Evolutionary conservation across 2,329 filamentous ascomycete genomes (phyloP).

Genomic region (Arthrinium puccinioides): DNA sequence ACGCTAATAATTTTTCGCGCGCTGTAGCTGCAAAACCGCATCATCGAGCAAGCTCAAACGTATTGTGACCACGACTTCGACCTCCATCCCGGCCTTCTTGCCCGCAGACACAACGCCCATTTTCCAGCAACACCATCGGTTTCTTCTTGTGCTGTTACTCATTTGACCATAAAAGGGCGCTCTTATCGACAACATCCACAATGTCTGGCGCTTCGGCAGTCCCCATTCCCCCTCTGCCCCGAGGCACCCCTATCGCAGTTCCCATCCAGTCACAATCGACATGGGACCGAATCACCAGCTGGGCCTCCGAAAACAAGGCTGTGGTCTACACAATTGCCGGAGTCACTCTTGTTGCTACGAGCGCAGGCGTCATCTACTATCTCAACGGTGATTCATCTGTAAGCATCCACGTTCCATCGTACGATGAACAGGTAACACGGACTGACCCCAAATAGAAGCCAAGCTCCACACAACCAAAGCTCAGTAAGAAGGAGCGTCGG

Average conservation of each 20-base stretch:
- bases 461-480: slow-evolving; percentile 53
- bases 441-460: slow-evolving; percentile 29
- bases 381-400: slow-evolving; percentile 47
- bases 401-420: not conserved
- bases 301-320: slow-evolving; percentile 93
- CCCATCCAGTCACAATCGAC: slow-evolving; percentile 56
- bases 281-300: slow-evolving; percentile 85
- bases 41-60: slow-evolving; percentile 8
- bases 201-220: slow-evolving; percentile 32
- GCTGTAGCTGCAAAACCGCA: slow-evolving; percentile 3
- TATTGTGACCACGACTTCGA: not conserved
- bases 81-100: not conserved
- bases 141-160: not conserved
- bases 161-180: not conserved
- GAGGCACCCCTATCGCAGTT: slow-evolving; percentile 34
- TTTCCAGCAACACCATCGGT: not conserved
- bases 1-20: slow-evolving; percentile 5
- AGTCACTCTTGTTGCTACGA: slow-evolving; percentile 84
- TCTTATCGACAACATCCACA: slow-evolving; percentile 14
- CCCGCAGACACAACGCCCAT: not conserved
- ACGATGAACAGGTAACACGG: slow-evolving; percentile 3
- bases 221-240: slow-evolving; percentile 40
- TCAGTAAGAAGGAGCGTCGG: slow-evolving; percentile 83
- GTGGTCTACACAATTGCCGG: slow-evolving; percentile 94
- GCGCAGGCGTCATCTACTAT: slow-evolving; percentile 91